These are phyloP conservation scores for Diversispora eburnea DNA, from an alignment of 192 early-diverging fungal species.

Conservation along the genomic window DNA sequence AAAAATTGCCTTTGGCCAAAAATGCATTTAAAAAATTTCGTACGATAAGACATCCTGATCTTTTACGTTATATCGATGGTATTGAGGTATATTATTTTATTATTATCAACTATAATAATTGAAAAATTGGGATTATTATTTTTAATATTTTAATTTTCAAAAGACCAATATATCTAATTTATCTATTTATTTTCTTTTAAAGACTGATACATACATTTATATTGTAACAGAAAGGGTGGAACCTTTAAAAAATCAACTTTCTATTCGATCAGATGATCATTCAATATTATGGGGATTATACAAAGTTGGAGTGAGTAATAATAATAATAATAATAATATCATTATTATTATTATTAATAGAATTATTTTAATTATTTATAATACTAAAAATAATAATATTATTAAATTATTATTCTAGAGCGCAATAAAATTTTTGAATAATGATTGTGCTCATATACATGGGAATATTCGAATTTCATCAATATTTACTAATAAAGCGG, in stretches of 20 bases:
- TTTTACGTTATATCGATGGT: conserved; percentile 83
- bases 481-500: conserved; percentile 84
- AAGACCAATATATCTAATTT: not conserved
- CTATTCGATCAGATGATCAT: conserved; percentile 49
- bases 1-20: conserved; percentile 76
- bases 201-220: conserved; percentile 72
- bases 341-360: not conserved
- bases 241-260: conserved; percentile 60
- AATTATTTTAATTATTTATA: not conserved
- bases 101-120: too few species aligned
- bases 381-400: too few species aligned
- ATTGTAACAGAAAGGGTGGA: conserved; percentile 85
- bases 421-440: conserved; percentile 83
- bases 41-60: conserved; percentile 87
- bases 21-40: conserved; percentile 84
- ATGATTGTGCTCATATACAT: conserved; percentile 83
- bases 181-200: conserved; percentile 8
- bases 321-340: too few species aligned
- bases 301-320: conserved; percentile 71
- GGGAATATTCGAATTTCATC: conserved; percentile 76
- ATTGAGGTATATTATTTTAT: conserved; percentile 59
- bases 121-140: not conserved
- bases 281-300: conserved; percentile 84
- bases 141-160: not conserved
- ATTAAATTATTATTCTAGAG: conserved; percentile 41